These are phyloP conservation scores for Artemisia annua DNA, from an alignment of 129 eudicot species.

Conservation along the genomic window DNA sequence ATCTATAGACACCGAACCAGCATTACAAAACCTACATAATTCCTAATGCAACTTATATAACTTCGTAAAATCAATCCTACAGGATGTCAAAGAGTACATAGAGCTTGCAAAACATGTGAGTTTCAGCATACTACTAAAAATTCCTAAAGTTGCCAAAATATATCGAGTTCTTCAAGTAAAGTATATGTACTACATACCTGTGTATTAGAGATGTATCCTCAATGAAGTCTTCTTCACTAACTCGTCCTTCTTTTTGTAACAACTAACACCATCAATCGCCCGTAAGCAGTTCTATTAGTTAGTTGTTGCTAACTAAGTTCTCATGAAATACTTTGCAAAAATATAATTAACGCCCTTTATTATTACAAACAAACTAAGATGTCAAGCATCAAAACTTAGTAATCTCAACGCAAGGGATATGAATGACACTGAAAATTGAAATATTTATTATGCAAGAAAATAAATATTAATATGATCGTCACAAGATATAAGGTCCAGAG, in stretches of 20 bases:
- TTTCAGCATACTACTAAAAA: not conserved
- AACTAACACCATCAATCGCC: not conserved
- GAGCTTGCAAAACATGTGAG: no score
- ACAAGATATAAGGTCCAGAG: slow-evolving; percentile 19
- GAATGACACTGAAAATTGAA: not conserved
- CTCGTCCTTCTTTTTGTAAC: not conserved
- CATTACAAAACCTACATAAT: no score
- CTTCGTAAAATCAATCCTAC: no score
- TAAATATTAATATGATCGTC: slow-evolving; percentile 7
- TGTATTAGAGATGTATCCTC: not conserved
- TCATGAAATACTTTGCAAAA: not conserved
- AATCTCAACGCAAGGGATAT: slow-evolving; percentile 9
- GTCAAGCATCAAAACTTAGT: slow-evolving; percentile 1
- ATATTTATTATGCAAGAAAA: not conserved
- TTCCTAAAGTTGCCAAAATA: slow-evolving; percentile 1
- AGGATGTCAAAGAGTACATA: no score
- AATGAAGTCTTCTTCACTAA: not conserved
- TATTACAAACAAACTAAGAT: not conserved
- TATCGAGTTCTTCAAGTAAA: not conserved
- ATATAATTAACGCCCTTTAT: not conserved
- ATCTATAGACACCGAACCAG: no score
- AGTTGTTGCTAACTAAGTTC: not conserved
- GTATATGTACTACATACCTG: not conserved
- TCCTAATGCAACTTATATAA: no score
- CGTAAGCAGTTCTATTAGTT: not conserved